Evolutionary conservation across 2,329 filamentous ascomycete genomes (phyloP), one percentile per base, ranked within the genome.

Genomic region (Aureobasidium sp.): DNA sequence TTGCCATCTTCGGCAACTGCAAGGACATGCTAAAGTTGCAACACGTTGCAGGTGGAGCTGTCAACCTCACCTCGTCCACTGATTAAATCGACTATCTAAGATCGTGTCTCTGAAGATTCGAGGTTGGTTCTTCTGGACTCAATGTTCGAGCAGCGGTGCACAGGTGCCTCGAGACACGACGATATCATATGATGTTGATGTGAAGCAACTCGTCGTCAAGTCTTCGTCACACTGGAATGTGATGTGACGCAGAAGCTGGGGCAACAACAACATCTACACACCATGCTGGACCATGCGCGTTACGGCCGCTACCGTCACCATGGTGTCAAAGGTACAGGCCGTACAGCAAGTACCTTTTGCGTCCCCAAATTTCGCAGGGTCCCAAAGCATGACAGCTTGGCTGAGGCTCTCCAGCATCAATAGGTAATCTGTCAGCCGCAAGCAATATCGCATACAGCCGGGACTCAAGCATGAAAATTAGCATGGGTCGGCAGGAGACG

Each of bases 1-100:
- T 19, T 39, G 6, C 47, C 47, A 16, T 19, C 6, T 50, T 39
- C 17, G 47, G 47, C 22, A 50, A 40, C n/a, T 40, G 47, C 47
- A 50, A 39, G 21, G 19, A 38, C 32, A 27, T 39, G 34, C 17
- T 40, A 30, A 39, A 22, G 34, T 39, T 30, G 22, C 34, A 39
- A 32, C 34, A 30, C 24, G 47, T 32, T 48, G 16, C 32, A 35
- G 3, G 44, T 38, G 35, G 34, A 50, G 24, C 35, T 50, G 47
- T 39, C 35, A 39, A 30, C 5, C 39, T 24, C 17, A 24, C 35
- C 35, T 27, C 16, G 16, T 29, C 32, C 10, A 27, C 3, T 32
- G 21, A 37, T 37, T 14, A 3, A 27, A 25, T 3, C 21, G 14
- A n/a, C n/a, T n/a, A n/a, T n/a, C 19, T n/a, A 6, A 19, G 35